These are phyloP conservation scores for Apiospora malaysiana DNA, from an alignment of 2,329 filamentous ascomycete genomes.

Conservation along the genomic window DNA sequence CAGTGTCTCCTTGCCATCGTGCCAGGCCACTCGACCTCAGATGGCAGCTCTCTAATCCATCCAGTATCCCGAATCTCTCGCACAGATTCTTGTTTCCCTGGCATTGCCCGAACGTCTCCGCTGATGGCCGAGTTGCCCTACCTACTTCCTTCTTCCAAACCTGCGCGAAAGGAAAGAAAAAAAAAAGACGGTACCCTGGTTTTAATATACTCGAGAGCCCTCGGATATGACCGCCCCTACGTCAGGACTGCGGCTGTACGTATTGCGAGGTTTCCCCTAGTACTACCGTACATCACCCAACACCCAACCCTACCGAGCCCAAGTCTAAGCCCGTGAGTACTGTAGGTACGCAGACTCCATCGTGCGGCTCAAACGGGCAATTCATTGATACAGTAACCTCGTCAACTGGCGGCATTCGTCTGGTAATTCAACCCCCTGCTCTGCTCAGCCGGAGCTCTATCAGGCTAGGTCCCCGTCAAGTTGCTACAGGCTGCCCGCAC, in stretches of 20 bases:
- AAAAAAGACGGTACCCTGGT: neutral
- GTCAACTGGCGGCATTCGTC: constrained; percentile 3
- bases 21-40: neutral
- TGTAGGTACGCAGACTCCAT: neutral
- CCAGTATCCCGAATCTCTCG: neutral
- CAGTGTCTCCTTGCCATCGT: neutral
- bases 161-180: neutral
- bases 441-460: constrained; percentile 29
- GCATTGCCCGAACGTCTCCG: neutral
- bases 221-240: constrained; percentile 17
- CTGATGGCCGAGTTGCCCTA: neutral
- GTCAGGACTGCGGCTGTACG: constrained; percentile 15
- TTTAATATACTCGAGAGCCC: constrained; percentile 13
- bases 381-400: constrained; percentile 9
- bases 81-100: neutral
- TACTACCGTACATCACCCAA: neutral
- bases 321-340: neutral
- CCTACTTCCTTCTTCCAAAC: neutral
- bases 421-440: constrained; percentile 26
- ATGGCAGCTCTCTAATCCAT: neutral
- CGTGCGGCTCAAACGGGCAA: constrained; percentile 12
- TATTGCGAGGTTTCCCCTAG: constrained; percentile 16
- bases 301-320: neutral
- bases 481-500: constrained; percentile 31
- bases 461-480: constrained; percentile 30